Base-by-base conservation (phyloP, 495 filamentous ascomycete species). In the Daldinia bambusicola region DNA sequence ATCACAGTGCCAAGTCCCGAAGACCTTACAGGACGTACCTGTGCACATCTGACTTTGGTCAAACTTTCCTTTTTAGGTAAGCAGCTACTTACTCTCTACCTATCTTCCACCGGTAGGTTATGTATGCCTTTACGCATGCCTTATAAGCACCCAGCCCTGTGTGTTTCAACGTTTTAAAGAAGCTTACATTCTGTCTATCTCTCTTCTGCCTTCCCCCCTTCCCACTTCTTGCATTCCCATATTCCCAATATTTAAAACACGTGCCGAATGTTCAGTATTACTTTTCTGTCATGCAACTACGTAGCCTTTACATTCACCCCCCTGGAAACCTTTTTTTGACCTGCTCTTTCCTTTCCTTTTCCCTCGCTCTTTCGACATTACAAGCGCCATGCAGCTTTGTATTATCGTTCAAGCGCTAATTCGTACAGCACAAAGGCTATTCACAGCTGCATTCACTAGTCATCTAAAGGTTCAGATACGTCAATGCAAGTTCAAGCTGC, bases 31-130 rank as follows among this genome's bases (percentile, higher is more conserved):
- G 9, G 13, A 12, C 26, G 41, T 45, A 18, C 41, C 18, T 45
- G 20, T 48, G 22, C 43, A 48, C 2, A 48, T 22, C 43, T 22
- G 4, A 48, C 9, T 16, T 48, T 48, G 43, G 43, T 22, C 18
- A 22, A 48, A 48, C 43, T 48, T 48, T 48, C 43, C 43, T 26
- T 48, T 48, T 12, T 48, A 48, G 18, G 43, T 48, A 48, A 48
- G 43, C 41, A 48, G 10, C 43, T 22, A 22, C 18, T 20, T 48
- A 20, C 20, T 20, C 22, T 48, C 43, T 48, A 5, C 43, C n/a
- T n/a, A 26, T 26, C 26, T 26, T 26, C 26, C 3, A 26, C 26
- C 26, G 26, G 26, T 26, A 26, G 26, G 26, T 26, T 26, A 26
- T 26, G 26, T 26, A 26, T 26, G 26, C 26, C 3, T 26, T 26